Conservation (phyloP, 2,329 filamentous ascomycete genomes). For the Clonostachys byssicola region DNA sequence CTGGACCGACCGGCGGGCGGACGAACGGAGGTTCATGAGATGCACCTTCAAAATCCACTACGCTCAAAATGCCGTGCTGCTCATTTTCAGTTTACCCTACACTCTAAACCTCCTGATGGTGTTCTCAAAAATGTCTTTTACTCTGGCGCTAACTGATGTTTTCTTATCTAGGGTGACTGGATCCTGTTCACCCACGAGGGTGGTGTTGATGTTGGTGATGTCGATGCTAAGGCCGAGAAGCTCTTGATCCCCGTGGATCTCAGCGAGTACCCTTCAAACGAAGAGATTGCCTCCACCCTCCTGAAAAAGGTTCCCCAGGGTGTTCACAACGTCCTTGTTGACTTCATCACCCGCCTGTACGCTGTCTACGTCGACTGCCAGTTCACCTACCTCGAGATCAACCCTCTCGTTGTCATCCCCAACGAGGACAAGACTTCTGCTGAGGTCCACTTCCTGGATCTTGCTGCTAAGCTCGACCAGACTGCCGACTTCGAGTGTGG, state of each 20-base stretch:
- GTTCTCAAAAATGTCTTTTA: too few species aligned
- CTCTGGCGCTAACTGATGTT: too few species aligned
- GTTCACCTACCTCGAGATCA: constrained; percentile 99
- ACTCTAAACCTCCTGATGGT: too few species aligned
- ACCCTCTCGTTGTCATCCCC: constrained; percentile 96
- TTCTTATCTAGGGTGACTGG: constrained; percentile 77
- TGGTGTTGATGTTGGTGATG: constrained; percentile 99
- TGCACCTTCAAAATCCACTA: too few species aligned
- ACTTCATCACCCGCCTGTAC: constrained; percentile 98
- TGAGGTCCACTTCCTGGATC: constrained; percentile 94
- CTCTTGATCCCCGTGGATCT: constrained; percentile 95
- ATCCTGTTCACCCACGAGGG: constrained; percentile 99
- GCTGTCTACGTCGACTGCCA: constrained; percentile 99
- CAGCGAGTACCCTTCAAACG: constrained; percentile 90
- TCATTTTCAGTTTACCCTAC: too few species aligned
- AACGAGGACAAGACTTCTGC: constrained; percentile 90
- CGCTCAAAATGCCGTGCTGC: too few species aligned
- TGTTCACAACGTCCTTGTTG: constrained; percentile 95
- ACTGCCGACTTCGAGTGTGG: constrained; percentile 99
- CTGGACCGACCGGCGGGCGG: constrained; percentile 19
- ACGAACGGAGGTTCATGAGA: constrained; percentile 26
- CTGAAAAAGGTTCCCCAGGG: constrained; percentile 92
- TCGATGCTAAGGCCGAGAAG: constrained; percentile 98
- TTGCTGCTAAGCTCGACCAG: constrained; percentile 98
- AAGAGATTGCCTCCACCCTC: constrained; percentile 79